Evolutionary conservation across 306 rosid species (phyloP), one percentile per base, ranked within the genome.

Genomic region (Rubus idaeus): DNA sequence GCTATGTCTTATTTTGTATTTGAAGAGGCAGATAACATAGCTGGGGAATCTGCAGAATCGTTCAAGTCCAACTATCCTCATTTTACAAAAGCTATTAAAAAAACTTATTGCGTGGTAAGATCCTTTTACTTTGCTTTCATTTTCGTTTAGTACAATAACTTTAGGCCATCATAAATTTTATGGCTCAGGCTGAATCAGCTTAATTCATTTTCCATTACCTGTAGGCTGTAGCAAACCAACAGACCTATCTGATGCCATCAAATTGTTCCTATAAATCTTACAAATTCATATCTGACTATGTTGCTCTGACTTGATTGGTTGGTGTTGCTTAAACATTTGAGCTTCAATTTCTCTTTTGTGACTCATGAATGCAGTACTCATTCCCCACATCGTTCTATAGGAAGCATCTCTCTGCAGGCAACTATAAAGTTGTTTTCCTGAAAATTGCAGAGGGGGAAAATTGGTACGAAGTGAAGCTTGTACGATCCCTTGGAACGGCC

Each of bases 1-100:
- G 1, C 8, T 51, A 4, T 17, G 16, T 51, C 17, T 50, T 50
- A 16, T n/a, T 18, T 51, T 16, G 20, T 51, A 51, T 17, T 2
- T 30, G 57, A 51, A 51, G 57, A 16, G 16, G 57, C 57, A 51
- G 20, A 51, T 17, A 51, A 51, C 56, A 17, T 51, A 16, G 20
- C 56, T 47, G 51, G n/a, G n/a, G 21, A 63, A 75, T 37, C 45
- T 52, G 74, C 66, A 6, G 50, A 76, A 23, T 21, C 67, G 11
- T 76, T 76, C 45, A 55, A 57, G 37, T 76, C 80, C 40, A 44
- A 76, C 17, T 23, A 18, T 40, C 68, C 74, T 53, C 37, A 67
- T 68, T 55, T 53, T 52, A 49, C 46, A 20, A 21, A 42, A 14
- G 1, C 20, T 44, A 50, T 70, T 26, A 66, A 10, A 30, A 3